Conservation (phyloP, 495 filamentous ascomycete species). For the Haplographium delicatum region DNA sequence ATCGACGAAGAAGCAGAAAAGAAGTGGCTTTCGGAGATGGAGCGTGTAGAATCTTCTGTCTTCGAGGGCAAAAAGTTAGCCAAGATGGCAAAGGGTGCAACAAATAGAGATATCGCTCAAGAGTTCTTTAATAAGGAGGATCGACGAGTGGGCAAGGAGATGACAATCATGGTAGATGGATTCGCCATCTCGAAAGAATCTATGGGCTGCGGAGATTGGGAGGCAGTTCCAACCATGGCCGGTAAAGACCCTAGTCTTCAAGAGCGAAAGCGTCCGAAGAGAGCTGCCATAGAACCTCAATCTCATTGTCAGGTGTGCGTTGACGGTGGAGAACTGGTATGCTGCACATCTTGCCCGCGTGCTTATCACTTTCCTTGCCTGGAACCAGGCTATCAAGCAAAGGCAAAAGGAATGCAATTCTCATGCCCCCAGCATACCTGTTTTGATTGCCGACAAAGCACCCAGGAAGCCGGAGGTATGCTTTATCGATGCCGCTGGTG, state of each 20-base stretch:
- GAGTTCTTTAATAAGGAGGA: slow-evolving; percentile 40
- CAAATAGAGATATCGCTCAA: slow-evolving; percentile 33
- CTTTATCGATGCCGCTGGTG: slow-evolving; percentile 56
- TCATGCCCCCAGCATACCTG: slow-evolving; percentile 58
- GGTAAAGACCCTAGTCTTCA: slow-evolving; percentile 50
- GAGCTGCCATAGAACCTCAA: slow-evolving; percentile 42
- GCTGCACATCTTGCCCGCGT: slow-evolving; percentile 52
- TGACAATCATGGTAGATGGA: slow-evolving; percentile 55
- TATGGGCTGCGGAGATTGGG: slow-evolving; percentile 46
- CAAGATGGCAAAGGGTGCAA: slow-evolving; percentile 25
- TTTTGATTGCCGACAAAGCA: slow-evolving; percentile 47
- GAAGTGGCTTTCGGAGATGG: slow-evolving; percentile 53
- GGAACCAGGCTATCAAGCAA: slow-evolving; percentile 31
- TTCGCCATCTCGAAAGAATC: slow-evolving; percentile 57
- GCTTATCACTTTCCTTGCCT: slow-evolving; percentile 53
- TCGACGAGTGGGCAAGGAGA: slow-evolving; percentile 52
- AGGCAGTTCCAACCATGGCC: slow-evolving; percentile 52
- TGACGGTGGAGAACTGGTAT: slow-evolving; percentile 38
- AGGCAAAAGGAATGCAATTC: slow-evolving; percentile 36
- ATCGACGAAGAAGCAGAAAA: slow-evolving; percentile 46
- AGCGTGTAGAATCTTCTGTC: slow-evolving; percentile 53
- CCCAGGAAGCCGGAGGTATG: slow-evolving; percentile 52
- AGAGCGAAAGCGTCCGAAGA: slow-evolving; percentile 38
- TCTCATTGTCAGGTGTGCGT: slow-evolving; percentile 54
- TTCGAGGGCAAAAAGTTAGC: slow-evolving; percentile 53